Base-by-base conservation (phyloP, 23 red algal genomes). In the Chondrus crispus region DNA sequence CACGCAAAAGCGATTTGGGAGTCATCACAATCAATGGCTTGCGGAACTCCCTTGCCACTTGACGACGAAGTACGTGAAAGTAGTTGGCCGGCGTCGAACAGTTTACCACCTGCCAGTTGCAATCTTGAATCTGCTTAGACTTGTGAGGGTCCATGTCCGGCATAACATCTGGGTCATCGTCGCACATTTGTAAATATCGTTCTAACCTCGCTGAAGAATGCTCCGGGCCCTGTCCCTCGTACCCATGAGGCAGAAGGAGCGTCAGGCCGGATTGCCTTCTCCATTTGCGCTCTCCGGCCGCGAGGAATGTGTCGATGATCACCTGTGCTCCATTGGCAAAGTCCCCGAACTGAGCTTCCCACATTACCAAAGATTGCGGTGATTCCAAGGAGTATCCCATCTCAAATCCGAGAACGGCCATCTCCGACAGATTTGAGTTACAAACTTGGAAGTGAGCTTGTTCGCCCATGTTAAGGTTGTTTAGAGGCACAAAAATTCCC, bases 251-350 rank as follows among this genome's bases (percentile, higher is more conserved):
- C 42, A 99, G 88, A 36, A 99, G 90, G 63, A 99, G 68, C 11
- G 93, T 95, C 10, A 99, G 81, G 38, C 97, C 97, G 33, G 80
- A 93, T 62, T 99, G 97, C 39, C 97, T 85, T 14, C 97, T 85
- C 97, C 97, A 99, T 68, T 99, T 99, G n/a, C 91, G 94, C 82
- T 99, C 97, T 60, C 97, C 97, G 30, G 97, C 94, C 5, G 97
- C 94, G 37, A 99, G 95, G 81, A 99, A 99, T 1, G 94, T 94
- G 71, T 99, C 97, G 70, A 99, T 96, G 81, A 99, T 99, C 14
- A 99, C 97, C 74, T 99, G 97, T 28, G 97, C 97, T 51, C 93
- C 91, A 70, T 99, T 99, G 54, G 84, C 94, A 95, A 99, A 99
- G 64, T 99, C 97, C 19, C 97, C 97, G 68, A 96, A 99, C 71